phyloP scores from a whole-genome alignment of 2,329 filamentous ascomycete genomes.

The Epichloe sylvatica region DNA sequence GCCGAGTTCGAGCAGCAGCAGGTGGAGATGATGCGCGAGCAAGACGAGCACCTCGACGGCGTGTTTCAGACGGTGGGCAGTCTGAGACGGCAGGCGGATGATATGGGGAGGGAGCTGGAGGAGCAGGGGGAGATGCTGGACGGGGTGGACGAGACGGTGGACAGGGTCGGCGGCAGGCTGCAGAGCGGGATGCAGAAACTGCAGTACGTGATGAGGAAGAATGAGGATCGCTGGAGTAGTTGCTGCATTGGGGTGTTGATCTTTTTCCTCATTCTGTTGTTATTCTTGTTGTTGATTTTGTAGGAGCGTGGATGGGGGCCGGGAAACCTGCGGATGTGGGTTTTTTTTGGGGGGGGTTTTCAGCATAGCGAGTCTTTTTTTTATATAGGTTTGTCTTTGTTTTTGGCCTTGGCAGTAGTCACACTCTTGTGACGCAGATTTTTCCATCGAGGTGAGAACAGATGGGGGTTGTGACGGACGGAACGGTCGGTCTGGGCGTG shows the following conservation, averaged over 20 bases:
- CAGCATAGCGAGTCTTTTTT: not conserved
- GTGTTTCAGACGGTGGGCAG: conserved; percentile 91
- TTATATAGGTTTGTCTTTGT: not conserved
- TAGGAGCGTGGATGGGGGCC: conserved; percentile 14
- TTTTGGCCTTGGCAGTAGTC: not conserved
- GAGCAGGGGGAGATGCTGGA: conserved; percentile 84
- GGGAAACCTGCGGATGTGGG: not conserved
- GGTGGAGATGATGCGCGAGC: conserved; percentile 80
- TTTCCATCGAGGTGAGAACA: not conserved
- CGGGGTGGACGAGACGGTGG: conserved; percentile 69
- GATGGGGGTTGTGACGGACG: too few species aligned
- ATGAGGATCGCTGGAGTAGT: conserved; percentile 77
- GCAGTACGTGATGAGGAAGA: conserved; percentile 68
- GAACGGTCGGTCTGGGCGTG: too few species aligned
- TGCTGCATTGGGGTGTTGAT: conserved; percentile 87
- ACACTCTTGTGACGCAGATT: not conserved
- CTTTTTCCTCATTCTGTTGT: conserved; percentile 70
- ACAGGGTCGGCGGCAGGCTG: conserved; percentile 75
- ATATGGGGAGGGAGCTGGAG: conserved; percentile 92
- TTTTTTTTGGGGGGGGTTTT: not conserved
- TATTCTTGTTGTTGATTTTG: conserved; percentile 61
- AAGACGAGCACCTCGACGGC: conserved; percentile 83
- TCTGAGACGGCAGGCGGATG: conserved; percentile 75
- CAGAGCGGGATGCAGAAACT: conserved; percentile 80
- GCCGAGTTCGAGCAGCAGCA: conserved; percentile 85